A percentile compares a stretch with the other conserved stretches of the same genome.
phyloP scores from a whole-genome alignment of 2,329 filamentous ascomycete species.

The Septoria linicola region DNA sequence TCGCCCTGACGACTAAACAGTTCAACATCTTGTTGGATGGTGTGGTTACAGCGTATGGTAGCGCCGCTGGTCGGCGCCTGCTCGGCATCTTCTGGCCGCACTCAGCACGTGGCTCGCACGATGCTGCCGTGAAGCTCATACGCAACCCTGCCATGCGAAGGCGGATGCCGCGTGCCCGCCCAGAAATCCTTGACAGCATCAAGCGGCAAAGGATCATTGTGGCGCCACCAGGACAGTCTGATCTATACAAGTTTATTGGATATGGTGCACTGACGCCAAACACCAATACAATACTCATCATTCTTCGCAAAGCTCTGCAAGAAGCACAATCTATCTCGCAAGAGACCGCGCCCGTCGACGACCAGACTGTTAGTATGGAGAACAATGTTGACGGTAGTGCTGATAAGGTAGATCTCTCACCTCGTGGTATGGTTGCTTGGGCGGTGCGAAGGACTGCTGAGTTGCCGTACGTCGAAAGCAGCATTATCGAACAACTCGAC shows the following conservation, averaged over 20 bases:
- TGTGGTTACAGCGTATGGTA: constrained; percentile 53
- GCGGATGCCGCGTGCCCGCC: constrained; percentile 11
- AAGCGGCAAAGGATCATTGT: constrained; percentile 20
- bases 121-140: constrained; percentile 6
- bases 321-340: constrained; percentile 10
- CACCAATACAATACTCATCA: constrained; percentile 27
- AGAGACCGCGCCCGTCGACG: neutral
- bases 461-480: constrained; percentile 15
- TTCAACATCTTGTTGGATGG: constrained; percentile 57
- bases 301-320: constrained; percentile 26
- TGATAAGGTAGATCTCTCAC: constrained; percentile 9
- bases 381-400: neutral
- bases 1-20: constrained; percentile 34
- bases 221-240: neutral
- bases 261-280: constrained; percentile 30
- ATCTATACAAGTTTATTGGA: constrained; percentile 17
- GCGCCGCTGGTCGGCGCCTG: constrained; percentile 47
- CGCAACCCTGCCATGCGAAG: neutral
- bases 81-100: constrained; percentile 50
- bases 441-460: constrained; percentile 22
- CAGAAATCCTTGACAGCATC: constrained; percentile 6
- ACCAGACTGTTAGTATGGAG: neutral
- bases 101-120: constrained; percentile 13
- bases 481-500: constrained; percentile 18
- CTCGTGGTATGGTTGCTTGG: constrained; percentile 25